Base-by-base conservation (phyloP, 2,329 filamentous ascomycete species). In the Sporothrix pseudoabietina region DNA sequence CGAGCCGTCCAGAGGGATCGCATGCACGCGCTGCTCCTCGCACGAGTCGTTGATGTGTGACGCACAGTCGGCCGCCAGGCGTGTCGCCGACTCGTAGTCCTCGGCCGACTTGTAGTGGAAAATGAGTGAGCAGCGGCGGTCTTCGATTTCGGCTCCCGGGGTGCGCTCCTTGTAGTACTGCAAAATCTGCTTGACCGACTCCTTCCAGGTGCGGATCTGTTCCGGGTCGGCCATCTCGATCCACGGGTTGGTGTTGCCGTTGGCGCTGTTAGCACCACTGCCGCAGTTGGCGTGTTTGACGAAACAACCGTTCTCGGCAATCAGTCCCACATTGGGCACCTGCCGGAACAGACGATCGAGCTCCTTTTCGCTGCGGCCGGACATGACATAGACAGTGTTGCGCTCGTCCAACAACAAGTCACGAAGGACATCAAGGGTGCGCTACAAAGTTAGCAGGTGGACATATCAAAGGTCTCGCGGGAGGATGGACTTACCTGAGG, bases 31-130 rank as follows among this genome's bases (percentile, higher is more conserved):
- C 81, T 97, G 93, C 72, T 87, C 89, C 79, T 94, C 91, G 80
- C 94, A 97, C 0, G 94, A 92, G 79, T 97, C 94, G 79, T 98
- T 98, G 85, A 98, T 96, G 78, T 98, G 94, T 75, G 93, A 94
- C 0, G 94, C 94, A 79, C 94, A 97, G 80, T 98, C 95, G 26
- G 91, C 92, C 0, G 94, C 95, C 78, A 94, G 92, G 26, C 94
- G 90, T 73, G 88, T 86, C 0, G 94, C 94, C 32, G 88, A 87
- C 70, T 91, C 89, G 73, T 88, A 88, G 79, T 98, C 93, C 72
- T 94, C 92, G 1, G 92, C 91, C 71, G 90, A 90, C 80, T 92
- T 92, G 83, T 96, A 97, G 82, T 97, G 93, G 85, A 97, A 97
- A 73, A 97, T 89, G 32, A 98, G 85, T 54, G 93, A 96, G 84